These are phyloP conservation scores for Thelephora ganbajun DNA, from an alignment of 768 basidiomycete species.

Conservation along the genomic window DNA sequence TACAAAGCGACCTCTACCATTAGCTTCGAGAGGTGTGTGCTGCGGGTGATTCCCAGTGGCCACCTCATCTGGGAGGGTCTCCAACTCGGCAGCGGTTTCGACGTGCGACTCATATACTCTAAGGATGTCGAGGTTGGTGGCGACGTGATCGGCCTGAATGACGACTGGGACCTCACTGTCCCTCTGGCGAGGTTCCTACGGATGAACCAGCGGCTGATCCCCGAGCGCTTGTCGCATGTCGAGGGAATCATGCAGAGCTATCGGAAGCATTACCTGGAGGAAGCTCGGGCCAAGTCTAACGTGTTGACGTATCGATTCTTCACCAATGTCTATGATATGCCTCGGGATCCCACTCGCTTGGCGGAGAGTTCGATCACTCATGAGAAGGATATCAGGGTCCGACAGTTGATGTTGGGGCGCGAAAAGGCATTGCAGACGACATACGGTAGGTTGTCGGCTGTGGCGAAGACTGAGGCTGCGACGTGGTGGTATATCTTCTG, in stretches of 20 bases:
- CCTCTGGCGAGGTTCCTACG: slow-evolving; percentile 49
- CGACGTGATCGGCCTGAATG: slow-evolving; percentile 44
- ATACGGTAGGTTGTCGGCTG: slow-evolving; percentile 37
- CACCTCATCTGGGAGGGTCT: slow-evolving; percentile 35
- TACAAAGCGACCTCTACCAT: slow-evolving; percentile 38
- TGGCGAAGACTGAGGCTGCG: slow-evolving; percentile 31
- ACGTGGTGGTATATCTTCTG: slow-evolving; percentile 77
- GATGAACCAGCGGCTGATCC: slow-evolving; percentile 39
- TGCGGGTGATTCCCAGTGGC: slow-evolving; percentile 40
- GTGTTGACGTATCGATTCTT: slow-evolving; percentile 54
- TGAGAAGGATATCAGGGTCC: slow-evolving; percentile 44
- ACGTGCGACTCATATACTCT: slow-evolving; percentile 42
- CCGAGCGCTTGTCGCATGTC: slow-evolving; percentile 25
- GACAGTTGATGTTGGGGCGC: slow-evolving; percentile 31
- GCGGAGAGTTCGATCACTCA: slow-evolving; percentile 28
- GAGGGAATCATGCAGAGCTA: slow-evolving; percentile 37
- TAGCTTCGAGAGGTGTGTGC: slow-evolving; percentile 30
- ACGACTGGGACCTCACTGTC: slow-evolving; percentile 49
- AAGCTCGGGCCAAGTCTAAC: slow-evolving; percentile 35
- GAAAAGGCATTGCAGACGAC: slow-evolving; percentile 32
- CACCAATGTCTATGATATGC: slow-evolving; percentile 42
- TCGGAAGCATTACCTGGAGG: slow-evolving; percentile 32
- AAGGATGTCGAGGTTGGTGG: slow-evolving; percentile 34
- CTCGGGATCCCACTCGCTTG: slow-evolving; percentile 29
- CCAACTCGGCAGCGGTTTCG: slow-evolving; percentile 57